These are phyloP conservation scores for Globisporangium emineosum DNA, from an alignment of 352 stramenopile species.

Conservation along the genomic window DNA sequence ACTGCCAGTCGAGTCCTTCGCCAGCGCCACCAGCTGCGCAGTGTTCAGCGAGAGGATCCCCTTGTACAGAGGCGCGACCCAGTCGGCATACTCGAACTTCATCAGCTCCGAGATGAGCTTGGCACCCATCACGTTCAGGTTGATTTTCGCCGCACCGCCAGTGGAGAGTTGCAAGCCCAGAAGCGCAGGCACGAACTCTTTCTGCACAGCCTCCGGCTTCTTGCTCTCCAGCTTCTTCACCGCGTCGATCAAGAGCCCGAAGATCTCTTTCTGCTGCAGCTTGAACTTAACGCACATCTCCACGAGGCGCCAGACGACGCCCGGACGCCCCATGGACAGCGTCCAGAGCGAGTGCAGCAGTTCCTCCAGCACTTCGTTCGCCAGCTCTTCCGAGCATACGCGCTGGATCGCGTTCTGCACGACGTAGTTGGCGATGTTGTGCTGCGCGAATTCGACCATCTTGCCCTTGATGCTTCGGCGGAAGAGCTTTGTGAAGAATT, in stretches of 20 bases:
- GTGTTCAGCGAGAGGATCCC: conserved; percentile 64
- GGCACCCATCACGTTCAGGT: conserved; percentile 76
- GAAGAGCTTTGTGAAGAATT: conserved; percentile 67
- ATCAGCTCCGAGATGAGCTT: conserved; percentile 72
- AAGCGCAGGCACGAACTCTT: conserved; percentile 61
- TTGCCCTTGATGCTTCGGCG: conserved; percentile 55
- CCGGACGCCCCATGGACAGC: conserved; percentile 61
- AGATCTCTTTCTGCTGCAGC: conserved; percentile 48
- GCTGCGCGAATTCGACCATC: conserved; percentile 66
- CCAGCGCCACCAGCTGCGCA: conserved; percentile 65
- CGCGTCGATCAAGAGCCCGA: conserved; percentile 47
- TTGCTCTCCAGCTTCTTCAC: conserved; percentile 78
- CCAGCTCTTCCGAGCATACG: conserved; percentile 40
- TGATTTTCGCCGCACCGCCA: conserved; percentile 44
- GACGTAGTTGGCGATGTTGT: conserved; percentile 83
- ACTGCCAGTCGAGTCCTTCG: conserved; percentile 76
- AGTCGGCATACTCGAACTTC: conserved; percentile 53
- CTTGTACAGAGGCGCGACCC: conserved; percentile 49
- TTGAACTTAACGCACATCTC: conserved; percentile 71
- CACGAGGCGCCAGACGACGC: conserved; percentile 75
- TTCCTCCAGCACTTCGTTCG: conserved; percentile 52
- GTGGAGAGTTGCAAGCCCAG: conserved; percentile 69
- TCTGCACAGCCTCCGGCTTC: conserved; percentile 66
- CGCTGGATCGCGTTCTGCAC: conserved; percentile 68
- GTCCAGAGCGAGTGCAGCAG: conserved; percentile 62